Evolutionary conservation across 345 rosid species (phyloP), one percentile per base, ranked within the genome.

Genomic region (Citrus mangshanensis): DNA sequence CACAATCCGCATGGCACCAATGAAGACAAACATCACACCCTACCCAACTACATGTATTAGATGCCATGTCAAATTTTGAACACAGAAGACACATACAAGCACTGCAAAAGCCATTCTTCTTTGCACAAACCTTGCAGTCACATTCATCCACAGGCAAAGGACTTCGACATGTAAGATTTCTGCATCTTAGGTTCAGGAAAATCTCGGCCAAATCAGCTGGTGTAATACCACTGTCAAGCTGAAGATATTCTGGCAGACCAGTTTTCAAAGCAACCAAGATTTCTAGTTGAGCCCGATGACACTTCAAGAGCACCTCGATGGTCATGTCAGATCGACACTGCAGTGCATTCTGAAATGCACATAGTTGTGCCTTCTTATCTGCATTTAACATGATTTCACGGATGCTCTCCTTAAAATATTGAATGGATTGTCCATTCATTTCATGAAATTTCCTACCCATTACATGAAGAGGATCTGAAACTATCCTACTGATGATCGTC

Each of bases 1-100:
- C 99, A 85, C 99, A 96, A 79, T 94, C 99, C 40, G 89, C 89
- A 85, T 96, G 99, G 82, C 97, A 94, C 98, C 98, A 96, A 79
- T 96, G 99, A 77, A 93, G 94, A 82, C 99, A 96, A 62, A 93
- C 90, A 82, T 96, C 99, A 84, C 99, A 96, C 72, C 99, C 99
- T 66, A 96, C 92, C 99, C 99, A 96, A 83, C 97, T 89, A 83
- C 99, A 96, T 14, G 99, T 96, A 80, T 96, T 92, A 34, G 91
- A 87, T 59, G 97, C 98, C 97, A 90, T 87, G 85, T 96, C 99
- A 82, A 93, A 96, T 79, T 89, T 94, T 42, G 93, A 90, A 80
- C 99, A 96, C 75, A 96, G 86, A 61, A 96, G 97, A 84, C 99
- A 96, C 99, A 94, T 96, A 77, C 99, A 96, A 46, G 87, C 81